Evolutionary conservation across 306 rosid species (phyloP).

Genomic region (Fragaria iinumae): DNA sequence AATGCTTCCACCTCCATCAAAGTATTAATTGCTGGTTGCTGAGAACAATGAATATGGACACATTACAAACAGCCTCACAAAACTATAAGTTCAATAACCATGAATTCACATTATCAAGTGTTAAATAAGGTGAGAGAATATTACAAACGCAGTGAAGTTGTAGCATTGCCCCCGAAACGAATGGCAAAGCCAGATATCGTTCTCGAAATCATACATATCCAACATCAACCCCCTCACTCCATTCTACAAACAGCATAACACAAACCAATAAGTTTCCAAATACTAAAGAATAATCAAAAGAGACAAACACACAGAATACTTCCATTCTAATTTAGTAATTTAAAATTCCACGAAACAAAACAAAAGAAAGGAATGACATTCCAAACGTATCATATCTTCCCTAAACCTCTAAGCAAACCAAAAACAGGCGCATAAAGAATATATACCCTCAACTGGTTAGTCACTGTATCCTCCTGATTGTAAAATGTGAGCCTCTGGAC

Average conservation of each 20-base stretch:
- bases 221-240: slow-evolving; percentile 97
- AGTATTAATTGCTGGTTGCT: slow-evolving; percentile 95
- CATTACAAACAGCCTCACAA: slow-evolving; percentile 20
- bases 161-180: slow-evolving; percentile 87
- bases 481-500: slow-evolving; percentile 79
- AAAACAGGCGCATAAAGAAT: neutral
- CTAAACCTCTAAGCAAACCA: neutral
- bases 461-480: slow-evolving; percentile 92
- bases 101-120: slow-evolving; percentile 13
- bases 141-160: slow-evolving; percentile 97
- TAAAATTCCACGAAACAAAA: slow-evolving; percentile 6
- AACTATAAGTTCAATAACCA: slow-evolving; percentile 1
- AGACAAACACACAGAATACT: slow-evolving; percentile 4
- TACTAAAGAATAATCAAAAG: neutral
- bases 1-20: slow-evolving; percentile 88
- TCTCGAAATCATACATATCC: slow-evolving; percentile 90
- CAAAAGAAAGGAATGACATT: slow-evolving; percentile 20
- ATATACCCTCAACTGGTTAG: slow-evolving; percentile 75
- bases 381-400: slow-evolving; percentile 2
- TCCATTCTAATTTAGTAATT: neutral
- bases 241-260: slow-evolving; percentile 48
- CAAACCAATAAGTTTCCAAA: neutral
- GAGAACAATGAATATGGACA: slow-evolving; percentile 36
- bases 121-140: slow-evolving; percentile 23
- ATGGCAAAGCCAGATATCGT: slow-evolving; percentile 98